Base-by-base conservation (phyloP, 768 basidiomycete species). In the Hericium erinaceus region DNA sequence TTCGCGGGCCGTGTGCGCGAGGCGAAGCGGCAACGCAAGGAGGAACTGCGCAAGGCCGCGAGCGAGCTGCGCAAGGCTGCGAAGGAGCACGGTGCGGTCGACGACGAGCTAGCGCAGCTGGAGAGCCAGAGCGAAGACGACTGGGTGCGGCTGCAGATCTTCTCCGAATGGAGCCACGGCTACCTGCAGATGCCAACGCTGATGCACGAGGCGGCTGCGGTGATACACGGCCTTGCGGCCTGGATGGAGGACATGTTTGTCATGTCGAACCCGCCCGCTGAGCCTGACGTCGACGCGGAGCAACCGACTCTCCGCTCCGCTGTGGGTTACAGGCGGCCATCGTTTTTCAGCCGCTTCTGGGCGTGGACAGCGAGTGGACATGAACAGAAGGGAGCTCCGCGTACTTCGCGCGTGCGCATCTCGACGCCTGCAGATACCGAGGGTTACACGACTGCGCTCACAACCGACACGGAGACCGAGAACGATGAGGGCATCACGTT, bases 151-250 rank as follows among this genome's bases (percentile, higher is more conserved):
- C 85, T 93, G 77, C 84, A 90, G 61, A 80, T 98, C 57, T 92
- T 95, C 70, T 89, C 90, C 33, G 95, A 95, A 51, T 98, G 95
- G 97, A 92, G 91, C 65, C 94, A 97, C 70, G 95, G 93, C 39
- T 98, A 93, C 74, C 78, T 95, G 64, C 95, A 97, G 75, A 99
- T 99, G 95, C 80, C 87, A 40, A 74, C 81, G 22, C 70, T 98
- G 64, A 89, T 99, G 83, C 74, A 72, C 44, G 93, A 95, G 64
- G 92, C 89, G 15, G 81, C 78, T 66, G 81, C 79, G 64, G 88
- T 86, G 20, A 85, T 95, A 61, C 78, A 83, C 60, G 88, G 92
- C 61, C 76, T 94, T 59, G 95, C 87, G 10, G 90, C 90, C 58
- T 98, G 95, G 94, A 97, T 98, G 57, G 81, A 84, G 63, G 83